Conservation (phyloP, 2,329 filamentous ascomycete species). For the Trichoderma afroharzianum region DNA sequence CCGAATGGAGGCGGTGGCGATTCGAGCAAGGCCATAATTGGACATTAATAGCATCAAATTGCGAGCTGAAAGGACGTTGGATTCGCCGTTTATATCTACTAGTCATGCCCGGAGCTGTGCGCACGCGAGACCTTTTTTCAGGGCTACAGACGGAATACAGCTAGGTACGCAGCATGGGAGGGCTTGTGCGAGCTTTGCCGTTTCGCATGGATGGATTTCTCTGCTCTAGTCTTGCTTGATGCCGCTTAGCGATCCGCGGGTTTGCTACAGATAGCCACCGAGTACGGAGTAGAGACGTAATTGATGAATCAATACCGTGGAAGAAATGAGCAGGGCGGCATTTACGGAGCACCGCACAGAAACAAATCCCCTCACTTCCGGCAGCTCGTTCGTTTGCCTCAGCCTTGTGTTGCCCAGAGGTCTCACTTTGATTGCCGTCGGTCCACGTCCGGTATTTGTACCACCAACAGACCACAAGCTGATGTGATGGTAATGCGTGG, state of each 20-base stretch:
- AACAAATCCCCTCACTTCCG: neutral
- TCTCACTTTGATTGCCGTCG: neutral
- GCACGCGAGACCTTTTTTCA: neutral
- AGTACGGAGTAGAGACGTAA: neutral
- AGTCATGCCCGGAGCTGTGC: neutral
- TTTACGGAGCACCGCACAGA: neutral
- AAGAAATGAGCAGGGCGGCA: neutral
- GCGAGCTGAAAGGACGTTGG: neutral
- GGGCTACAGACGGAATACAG: neutral
- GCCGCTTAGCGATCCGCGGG: neutral
- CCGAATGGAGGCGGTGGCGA: neutral
- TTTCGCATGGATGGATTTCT: neutral
- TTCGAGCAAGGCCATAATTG: neutral
- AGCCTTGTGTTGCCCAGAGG: neutral
- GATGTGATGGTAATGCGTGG: neutral
- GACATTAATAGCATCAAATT: neutral
- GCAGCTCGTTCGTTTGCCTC: neutral
- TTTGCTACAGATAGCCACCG: neutral
- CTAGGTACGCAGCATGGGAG: neutral
- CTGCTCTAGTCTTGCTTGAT: neutral
- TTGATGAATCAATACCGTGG: neutral
- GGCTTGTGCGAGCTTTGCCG: neutral
- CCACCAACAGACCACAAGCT: neutral
- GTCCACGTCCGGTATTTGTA: neutral
- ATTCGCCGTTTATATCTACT: neutral